Evolutionary conservation across 495 filamentous ascomycete genomes (phyloP), one percentile per base, ranked within the genome.

Genomic region (Penicillium nucicola): DNA sequence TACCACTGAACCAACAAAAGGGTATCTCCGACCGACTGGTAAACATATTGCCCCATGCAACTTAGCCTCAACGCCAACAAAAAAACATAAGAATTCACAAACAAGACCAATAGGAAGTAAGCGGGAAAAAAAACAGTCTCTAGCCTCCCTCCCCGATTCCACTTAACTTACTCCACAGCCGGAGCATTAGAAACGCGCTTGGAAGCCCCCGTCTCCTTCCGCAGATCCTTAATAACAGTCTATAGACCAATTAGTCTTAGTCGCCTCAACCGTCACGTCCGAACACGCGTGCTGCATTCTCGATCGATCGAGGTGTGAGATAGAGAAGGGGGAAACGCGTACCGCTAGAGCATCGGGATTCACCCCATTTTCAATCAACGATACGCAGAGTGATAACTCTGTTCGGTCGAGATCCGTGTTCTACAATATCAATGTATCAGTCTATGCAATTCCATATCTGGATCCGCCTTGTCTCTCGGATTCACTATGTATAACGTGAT

Each of bases 301-400:
- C 20, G 20, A 28, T 28, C 25, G 5, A 28, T 28, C 25, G 5
- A 3, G 7, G 25, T 28, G 2, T 9, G 5, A 28, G 5, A 28
- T 28, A 9, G 25, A 9, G 25, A 28, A 5, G 32, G 32, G 17
- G 17, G 19, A 36, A 52, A 60, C 53, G 76, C 86, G 50, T 79
- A 97, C 93, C 28, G 92, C 92, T 12, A 98, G 74, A 8, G 92
- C 95, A 65, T 97, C 93, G 5, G 93, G 93, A 68, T 95, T 95
- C 9, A 97, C 89, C 5, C 95, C 95, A 67, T 97, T 97, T 70
- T 98, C 93, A 53, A 98, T 90, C 61, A 98, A 80, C 36, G 90
- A 95, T 46, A 97, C 92, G 63, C 93, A 98, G 46, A 95, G 84
- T 8, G 92, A 96, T 11, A 98, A 79, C 8, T 90, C 89, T 32